Conservation (phyloP, 371 early-diverging fungal species). For the Actinomortierella ambigua region DNA sequence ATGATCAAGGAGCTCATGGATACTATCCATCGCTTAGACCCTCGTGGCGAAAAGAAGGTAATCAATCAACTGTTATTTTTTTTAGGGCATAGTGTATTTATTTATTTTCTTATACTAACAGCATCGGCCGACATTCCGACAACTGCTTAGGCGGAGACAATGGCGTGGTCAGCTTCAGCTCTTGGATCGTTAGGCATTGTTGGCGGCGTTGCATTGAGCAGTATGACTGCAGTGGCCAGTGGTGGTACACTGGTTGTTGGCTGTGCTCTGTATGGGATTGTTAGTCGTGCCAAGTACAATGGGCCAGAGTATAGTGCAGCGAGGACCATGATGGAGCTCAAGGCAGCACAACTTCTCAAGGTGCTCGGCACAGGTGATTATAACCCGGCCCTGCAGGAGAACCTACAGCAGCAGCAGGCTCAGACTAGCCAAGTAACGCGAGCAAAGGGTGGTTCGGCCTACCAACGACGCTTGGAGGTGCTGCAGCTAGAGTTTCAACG, state of each 20-base stretch:
- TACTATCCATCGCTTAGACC: slow-evolving; percentile 52
- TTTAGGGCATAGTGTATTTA: neutral
- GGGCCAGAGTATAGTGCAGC: slow-evolving; percentile 43
- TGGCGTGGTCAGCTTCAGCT: slow-evolving; percentile 53
- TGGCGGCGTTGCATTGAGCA: slow-evolving; percentile 55
- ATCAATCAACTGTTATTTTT: neutral
- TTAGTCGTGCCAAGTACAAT: slow-evolving; percentile 32
- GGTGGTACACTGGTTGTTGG: slow-evolving; percentile 42
- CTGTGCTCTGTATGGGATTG: slow-evolving; percentile 44
- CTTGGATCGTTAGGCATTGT: slow-evolving; percentile 52
- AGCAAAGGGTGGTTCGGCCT: slow-evolving; percentile 5
- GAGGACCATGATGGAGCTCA: slow-evolving; percentile 29
- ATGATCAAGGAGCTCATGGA: slow-evolving; percentile 51
- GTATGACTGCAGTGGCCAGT: slow-evolving; percentile 45
- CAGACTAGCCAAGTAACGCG: neutral
- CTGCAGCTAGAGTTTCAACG: slow-evolving; percentile 33
- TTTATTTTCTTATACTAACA: neutral
- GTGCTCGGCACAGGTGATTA: slow-evolving; percentile 16
- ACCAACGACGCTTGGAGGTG: slow-evolving; percentile 17
- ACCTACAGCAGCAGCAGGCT: neutral
- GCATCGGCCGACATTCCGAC: neutral
- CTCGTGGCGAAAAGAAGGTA: slow-evolving; percentile 54
- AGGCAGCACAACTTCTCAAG: slow-evolving; percentile 12
- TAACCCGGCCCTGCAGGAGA: slow-evolving; percentile 6
- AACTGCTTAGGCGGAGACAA: slow-evolving; percentile 19